Evolutionary conservation across 768 basidiomycete genomes (phyloP).

Genomic region (Boletus bicolor): DNA sequence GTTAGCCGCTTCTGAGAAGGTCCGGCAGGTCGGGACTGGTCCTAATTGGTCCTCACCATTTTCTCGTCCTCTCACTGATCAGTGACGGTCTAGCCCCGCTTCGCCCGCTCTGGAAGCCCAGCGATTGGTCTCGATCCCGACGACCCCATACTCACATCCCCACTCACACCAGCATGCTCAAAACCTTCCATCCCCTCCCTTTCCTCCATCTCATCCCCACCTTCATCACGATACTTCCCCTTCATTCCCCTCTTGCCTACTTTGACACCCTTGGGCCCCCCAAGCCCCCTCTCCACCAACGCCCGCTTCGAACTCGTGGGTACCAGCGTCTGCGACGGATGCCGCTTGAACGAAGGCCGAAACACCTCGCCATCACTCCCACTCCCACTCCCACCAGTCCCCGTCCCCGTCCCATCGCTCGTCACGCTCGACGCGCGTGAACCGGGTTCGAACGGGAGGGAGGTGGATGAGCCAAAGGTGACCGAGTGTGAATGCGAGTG

Average conservation of each 20-base stretch:
- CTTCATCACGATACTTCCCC: neutral
- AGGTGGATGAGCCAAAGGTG: conserved; percentile 4
- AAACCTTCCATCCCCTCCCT: neutral
- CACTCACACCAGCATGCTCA: conserved; percentile 2
- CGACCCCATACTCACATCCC: conserved; percentile 23
- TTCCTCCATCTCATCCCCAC: neutral
- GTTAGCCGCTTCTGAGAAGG: neutral
- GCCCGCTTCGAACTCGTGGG: conserved; percentile 55
- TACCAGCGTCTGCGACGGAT: conserved; percentile 71
- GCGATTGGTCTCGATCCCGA: conserved; percentile 26
- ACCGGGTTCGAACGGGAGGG: conserved; percentile 21
- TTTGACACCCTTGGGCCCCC: conserved; percentile 15
- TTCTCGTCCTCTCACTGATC: neutral
- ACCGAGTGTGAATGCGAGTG: neutral
- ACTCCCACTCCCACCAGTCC: conserved; percentile 15
- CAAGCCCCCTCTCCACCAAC: conserved; percentile 34
- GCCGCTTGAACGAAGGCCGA: conserved; percentile 68
- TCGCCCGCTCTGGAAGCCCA: conserved; percentile 31
- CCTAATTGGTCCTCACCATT: neutral
- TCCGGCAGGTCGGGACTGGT: neutral
- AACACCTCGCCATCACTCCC: conserved; percentile 31
- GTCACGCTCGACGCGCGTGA: conserved; percentile 32
- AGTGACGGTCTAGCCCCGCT: conserved; percentile 14
- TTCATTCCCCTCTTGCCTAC: neutral
- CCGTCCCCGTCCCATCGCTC: conserved; percentile 32